A percentile compares a stretch with the other conserved stretches of the same genome.
Conservation (phyloP, 164 flowering plant genomes). For the Hamamelis virginiana region DNA sequence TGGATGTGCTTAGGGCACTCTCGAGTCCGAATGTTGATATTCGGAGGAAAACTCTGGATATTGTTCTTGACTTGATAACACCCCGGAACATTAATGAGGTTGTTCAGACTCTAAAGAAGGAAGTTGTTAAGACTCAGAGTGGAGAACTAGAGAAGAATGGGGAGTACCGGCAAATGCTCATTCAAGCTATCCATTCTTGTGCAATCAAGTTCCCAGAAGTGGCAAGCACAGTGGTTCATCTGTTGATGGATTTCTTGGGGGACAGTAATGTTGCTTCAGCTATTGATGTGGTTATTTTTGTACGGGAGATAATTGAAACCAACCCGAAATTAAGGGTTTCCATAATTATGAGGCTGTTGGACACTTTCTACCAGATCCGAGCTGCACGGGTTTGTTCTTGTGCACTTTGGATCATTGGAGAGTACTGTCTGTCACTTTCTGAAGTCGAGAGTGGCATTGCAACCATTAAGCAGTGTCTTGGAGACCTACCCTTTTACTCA, state of each 20-base stretch:
- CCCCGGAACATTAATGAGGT: constrained; percentile 88
- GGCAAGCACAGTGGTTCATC: constrained; percentile 94
- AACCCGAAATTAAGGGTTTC: constrained; percentile 89
- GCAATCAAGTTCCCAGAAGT: constrained; percentile 95
- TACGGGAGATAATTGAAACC: constrained; percentile 86
- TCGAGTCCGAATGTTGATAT: constrained; percentile 88
- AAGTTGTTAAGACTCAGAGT: constrained; percentile 90
- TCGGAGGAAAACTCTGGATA: constrained; percentile 83
- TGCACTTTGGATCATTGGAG: constrained; percentile 96
- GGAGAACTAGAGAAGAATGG: constrained; percentile 94
- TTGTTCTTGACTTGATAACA: constrained; percentile 83
- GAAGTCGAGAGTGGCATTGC: constrained; percentile 87
- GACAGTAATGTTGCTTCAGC: constrained; percentile 93
- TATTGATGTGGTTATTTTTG: constrained; percentile 81
- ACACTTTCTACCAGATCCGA: constrained; percentile 87
- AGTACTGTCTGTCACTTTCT: constrained; percentile 87
- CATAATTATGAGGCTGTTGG: constrained; percentile 84
- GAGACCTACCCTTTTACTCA: constrained; percentile 86
- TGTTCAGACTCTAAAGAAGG: constrained; percentile 84
- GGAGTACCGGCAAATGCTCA: constrained; percentile 90
- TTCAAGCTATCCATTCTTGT: constrained; percentile 94
- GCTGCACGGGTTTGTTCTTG: constrained; percentile 88
- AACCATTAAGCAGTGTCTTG: constrained; percentile 88
- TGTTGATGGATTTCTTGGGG: constrained; percentile 96
- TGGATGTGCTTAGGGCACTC: constrained; percentile 97